phyloP scores from a whole-genome alignment of 345 rosid genomes.

The Eucalyptus melliodora region DNA sequence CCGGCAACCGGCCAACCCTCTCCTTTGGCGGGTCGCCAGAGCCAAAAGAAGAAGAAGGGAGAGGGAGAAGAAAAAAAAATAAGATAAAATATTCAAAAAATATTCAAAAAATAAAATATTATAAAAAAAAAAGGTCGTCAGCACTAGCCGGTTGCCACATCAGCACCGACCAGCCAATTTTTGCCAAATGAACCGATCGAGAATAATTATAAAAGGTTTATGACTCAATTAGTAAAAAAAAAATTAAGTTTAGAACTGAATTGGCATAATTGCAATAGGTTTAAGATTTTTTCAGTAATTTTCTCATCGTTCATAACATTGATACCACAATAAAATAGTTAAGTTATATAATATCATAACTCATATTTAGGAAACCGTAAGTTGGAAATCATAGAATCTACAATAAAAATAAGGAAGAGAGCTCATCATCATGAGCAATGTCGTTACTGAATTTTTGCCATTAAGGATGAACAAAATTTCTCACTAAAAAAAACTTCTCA shows the following conservation, averaged over 20 bases:
- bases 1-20: rapidly evolving
- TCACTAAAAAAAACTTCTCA: not conserved
- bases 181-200: rapidly evolving
- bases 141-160: rapidly evolving
- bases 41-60: too few relatives aligned
- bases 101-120: too few relatives aligned
- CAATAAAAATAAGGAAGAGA: not conserved
- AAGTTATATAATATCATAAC: not conserved
- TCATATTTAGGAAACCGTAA: not conserved
- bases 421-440: not conserved
- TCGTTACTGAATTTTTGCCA: not conserved
- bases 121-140: rapidly evolving
- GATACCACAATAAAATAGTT: not conserved
- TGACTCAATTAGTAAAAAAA: too few relatives aligned
- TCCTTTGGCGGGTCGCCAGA: rapidly evolving
- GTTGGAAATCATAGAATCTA: not conserved
- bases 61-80: too few relatives aligned
- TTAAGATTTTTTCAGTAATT: too few relatives aligned
- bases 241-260: rapidly evolving
- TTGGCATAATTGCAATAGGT: too few relatives aligned
- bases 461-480: not conserved
- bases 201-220: too few relatives aligned
- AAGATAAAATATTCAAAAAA: too few relatives aligned
- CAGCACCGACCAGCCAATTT: rapidly evolving
- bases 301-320: not conserved